Conservation (phyloP, 2,329 filamentous ascomycete genomes). For the Pseudogymnoascus sp. region DNA sequence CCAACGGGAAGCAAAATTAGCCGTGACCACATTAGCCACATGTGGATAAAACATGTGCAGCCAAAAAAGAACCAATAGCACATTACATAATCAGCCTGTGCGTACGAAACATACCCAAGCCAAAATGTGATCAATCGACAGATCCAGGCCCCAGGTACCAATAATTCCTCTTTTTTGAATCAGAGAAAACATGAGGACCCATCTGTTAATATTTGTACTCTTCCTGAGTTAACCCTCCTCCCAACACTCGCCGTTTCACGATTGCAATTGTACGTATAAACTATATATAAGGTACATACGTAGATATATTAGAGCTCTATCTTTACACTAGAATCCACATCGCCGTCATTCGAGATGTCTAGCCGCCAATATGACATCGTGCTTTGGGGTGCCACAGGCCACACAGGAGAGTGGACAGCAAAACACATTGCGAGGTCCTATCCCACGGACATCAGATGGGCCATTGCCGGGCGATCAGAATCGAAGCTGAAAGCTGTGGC, state of each 20-base stretch:
- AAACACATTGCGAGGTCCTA: slow-evolving; percentile 66
- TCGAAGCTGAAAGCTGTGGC: slow-evolving; percentile 66
- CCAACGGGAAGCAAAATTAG: neutral
- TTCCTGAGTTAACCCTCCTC: neutral
- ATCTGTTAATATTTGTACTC: neutral
- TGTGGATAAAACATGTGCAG: neutral
- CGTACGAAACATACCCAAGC: neutral
- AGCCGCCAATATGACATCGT: slow-evolving; percentile 53
- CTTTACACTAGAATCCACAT: neutral
- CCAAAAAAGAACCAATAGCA: neutral
- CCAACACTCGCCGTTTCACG: neutral
- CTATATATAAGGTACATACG: neutral
- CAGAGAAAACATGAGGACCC: neutral
- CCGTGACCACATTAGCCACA: neutral
- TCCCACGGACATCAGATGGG: slow-evolving; percentile 78
- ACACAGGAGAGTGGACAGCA: slow-evolving; percentile 71
- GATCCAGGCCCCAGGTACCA: slow-evolving; percentile 3
- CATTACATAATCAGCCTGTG: neutral
- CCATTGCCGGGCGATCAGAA: slow-evolving; percentile 73
- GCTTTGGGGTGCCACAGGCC: slow-evolving; percentile 66
- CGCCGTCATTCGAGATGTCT: slow-evolving; percentile 3
- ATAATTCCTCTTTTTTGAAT: neutral
- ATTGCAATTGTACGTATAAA: slow-evolving; percentile 8
- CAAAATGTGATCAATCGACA: neutral
- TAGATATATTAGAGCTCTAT: neutral